phyloP scores from a whole-genome alignment of 331 rosid species.

The Quercus lobata region DNA sequence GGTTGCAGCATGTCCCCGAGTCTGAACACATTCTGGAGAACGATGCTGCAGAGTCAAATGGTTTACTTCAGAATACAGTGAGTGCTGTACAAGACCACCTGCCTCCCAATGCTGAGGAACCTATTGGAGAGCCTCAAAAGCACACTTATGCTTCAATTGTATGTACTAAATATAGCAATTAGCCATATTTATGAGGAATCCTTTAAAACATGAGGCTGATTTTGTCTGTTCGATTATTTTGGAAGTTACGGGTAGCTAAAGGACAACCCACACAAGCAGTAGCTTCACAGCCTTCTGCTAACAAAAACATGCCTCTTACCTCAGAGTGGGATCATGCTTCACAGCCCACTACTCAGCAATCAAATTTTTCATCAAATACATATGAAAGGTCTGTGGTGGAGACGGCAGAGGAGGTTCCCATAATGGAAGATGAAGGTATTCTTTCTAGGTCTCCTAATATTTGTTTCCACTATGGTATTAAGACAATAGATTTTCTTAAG shows the following conservation, averaged over 20 bases:
- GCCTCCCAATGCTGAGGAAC: slow-evolving; percentile 65
- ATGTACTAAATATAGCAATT: slow-evolving; percentile 26
- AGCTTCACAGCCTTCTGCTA: slow-evolving; percentile 50
- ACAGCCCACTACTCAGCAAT: slow-evolving; percentile 45
- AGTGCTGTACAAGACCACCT: slow-evolving; percentile 52
- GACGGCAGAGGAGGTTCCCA: slow-evolving; percentile 52
- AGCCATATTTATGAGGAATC: slow-evolving; percentile 13
- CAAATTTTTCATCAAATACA: slow-evolving; percentile 30
- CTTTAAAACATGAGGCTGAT: slow-evolving; percentile 29
- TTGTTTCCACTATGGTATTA: neutral
- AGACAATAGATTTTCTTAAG: too few species aligned
- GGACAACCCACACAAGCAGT: slow-evolving; percentile 53
- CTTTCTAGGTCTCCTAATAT: slow-evolving; percentile 5
- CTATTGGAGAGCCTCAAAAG: slow-evolving; percentile 82
- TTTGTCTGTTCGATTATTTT: slow-evolving; percentile 24
- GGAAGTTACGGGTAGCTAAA: slow-evolving; percentile 79
- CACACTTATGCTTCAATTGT: slow-evolving; percentile 97
- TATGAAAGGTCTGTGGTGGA: slow-evolving; percentile 56
- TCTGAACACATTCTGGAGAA: slow-evolving; percentile 55
- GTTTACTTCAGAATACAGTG: slow-evolving; percentile 51
- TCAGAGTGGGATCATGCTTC: slow-evolving; percentile 67
- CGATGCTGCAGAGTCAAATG: slow-evolving; percentile 47
- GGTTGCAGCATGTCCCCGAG: slow-evolving; percentile 54
- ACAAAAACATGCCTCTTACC: slow-evolving; percentile 43
- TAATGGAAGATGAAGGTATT: slow-evolving; percentile 74